These are phyloP conservation scores for Pythium phragmiticola DNA, from an alignment of 352 stramenopile genomes.

Conservation along the genomic window DNA sequence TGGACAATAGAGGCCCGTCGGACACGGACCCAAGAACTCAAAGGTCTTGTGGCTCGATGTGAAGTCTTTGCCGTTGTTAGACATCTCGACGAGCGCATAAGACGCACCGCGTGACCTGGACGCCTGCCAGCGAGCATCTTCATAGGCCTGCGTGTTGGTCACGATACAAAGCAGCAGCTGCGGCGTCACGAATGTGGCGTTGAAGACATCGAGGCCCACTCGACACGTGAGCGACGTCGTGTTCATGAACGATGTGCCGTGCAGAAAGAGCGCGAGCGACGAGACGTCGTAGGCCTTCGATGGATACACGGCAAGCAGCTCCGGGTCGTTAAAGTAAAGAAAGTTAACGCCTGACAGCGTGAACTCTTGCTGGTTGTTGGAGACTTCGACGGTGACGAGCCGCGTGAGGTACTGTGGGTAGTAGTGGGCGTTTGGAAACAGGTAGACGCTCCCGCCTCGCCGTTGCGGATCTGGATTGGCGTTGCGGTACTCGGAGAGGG, in stretches of 20 bases:
- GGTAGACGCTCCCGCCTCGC: constrained; percentile 49
- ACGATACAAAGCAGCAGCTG: constrained; percentile 91
- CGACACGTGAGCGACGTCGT: constrained; percentile 88
- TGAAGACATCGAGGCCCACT: constrained; percentile 75
- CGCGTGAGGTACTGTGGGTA: constrained; percentile 88
- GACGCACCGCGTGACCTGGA: constrained; percentile 13
- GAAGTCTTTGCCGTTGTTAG: constrained; percentile 95
- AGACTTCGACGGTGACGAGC: constrained; percentile 93
- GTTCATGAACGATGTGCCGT: constrained; percentile 90
- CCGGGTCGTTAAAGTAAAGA: constrained; percentile 90
- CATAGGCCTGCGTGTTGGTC: constrained; percentile 32
- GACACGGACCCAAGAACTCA: constrained; percentile 79
- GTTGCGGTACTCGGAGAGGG: constrained; percentile 77
- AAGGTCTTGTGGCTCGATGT: constrained; percentile 75
- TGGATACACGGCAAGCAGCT: constrained; percentile 65
- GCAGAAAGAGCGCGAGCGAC: constrained; percentile 58
- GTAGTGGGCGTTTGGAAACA: constrained; percentile 82
- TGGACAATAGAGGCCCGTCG: constrained; percentile 88
- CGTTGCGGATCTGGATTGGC: constrained; percentile 46
- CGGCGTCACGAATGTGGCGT: constrained; percentile 86
- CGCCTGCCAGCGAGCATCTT: constrained; percentile 32
- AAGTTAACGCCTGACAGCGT: constrained; percentile 90
- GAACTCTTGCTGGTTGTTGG: constrained; percentile 96
- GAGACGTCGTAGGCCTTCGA: constrained; percentile 44
- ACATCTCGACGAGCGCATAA: constrained; percentile 85